Evolutionary conservation across 805 yeast species (phyloP), one percentile per base, ranked within the genome.

Genomic region (Saturnispora silvae): DNA sequence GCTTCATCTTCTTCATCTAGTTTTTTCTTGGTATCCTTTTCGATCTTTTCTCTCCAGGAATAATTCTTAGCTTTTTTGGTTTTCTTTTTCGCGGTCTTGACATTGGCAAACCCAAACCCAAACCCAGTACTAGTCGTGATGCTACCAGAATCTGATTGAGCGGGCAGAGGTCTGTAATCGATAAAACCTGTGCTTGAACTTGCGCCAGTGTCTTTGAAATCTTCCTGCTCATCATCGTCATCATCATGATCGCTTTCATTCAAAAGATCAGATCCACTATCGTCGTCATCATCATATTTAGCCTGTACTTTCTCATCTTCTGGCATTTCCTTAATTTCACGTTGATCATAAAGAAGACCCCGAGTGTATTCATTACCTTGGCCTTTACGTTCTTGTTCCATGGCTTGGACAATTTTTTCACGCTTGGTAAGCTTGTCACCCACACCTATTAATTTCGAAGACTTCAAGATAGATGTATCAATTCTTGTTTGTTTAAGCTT

Each of bases 361-460:
- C 61, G 65, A 0, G 84, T 77, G 25, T 60, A 56, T 2, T 76
- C 85, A 52, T 70, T 72, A 1, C 72, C 79, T 41, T 80, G 64
- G 2, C 95, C 95, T 50, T 75, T 77, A 41, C 67, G 66, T 50
- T 85, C 95, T 28, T 78, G 59, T 36, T 70, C 70, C 38, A 83
- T 53, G 0, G 95, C 95, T 50, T 82, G 89, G n/a, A 68, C 59
- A 59, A 84, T 69, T 42, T 70, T 72, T 50, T 82, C 87, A 37
- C 65, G 68, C 45, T 70, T 73, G 1, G 95, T 81, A 35, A 63
- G 65, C 37, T 60, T 64, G 13, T 41, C 46, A 11, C 86, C 89
- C 13, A 73, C 69, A 34, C 97, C 97, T 34, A 89, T 67, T 4
- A 70, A 67, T 52, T 85, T 86, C 16, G 94, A 72, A 25, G 92